Percentiles rank a stretch among this genome's conserved stretches.
These are phyloP conservation scores for Glomus cerebriforme DNA, from an alignment of 192 early-diverging fungal genomes.

Conservation along the genomic window DNA sequence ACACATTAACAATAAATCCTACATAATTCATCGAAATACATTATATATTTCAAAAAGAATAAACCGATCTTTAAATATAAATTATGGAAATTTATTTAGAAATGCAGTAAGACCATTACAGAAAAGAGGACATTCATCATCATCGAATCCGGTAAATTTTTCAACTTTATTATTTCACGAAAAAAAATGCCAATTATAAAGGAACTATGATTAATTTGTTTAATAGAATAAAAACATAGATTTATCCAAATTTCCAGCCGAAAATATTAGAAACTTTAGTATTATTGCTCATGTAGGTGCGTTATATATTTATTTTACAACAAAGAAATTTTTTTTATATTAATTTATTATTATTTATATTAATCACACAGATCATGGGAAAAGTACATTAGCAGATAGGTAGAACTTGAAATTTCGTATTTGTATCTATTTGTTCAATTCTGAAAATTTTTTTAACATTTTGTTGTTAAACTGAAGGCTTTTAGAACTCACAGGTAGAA, in stretches of 20 bases:
- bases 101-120: background rate
- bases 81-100: background rate
- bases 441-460: background rate
- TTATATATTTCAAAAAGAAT: background rate
- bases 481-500: slow-evolving; percentile 82
- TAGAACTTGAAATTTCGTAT: slow-evolving; percentile 19
- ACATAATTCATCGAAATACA: background rate
- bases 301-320: background rate
- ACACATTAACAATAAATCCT: background rate
- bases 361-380: slow-evolving; percentile 71
- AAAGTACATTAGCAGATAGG: slow-evolving; percentile 89
- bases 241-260: slow-evolving; percentile 68
- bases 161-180: background rate
- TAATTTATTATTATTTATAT: background rate
- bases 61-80: background rate
- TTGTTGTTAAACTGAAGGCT: slow-evolving; percentile 50
- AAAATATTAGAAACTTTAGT: slow-evolving; percentile 91
- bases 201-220: background rate
- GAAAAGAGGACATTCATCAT: background rate
- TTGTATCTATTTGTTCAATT: background rate
- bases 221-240: slow-evolving; percentile 44
- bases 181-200: background rate
- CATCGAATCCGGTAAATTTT: background rate
- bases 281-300: slow-evolving; percentile 82
- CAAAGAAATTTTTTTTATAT: background rate